Evolutionary conservation across 345 rosid species (phyloP).

Genomic region (Rhodomyrtus tomentosa): DNA sequence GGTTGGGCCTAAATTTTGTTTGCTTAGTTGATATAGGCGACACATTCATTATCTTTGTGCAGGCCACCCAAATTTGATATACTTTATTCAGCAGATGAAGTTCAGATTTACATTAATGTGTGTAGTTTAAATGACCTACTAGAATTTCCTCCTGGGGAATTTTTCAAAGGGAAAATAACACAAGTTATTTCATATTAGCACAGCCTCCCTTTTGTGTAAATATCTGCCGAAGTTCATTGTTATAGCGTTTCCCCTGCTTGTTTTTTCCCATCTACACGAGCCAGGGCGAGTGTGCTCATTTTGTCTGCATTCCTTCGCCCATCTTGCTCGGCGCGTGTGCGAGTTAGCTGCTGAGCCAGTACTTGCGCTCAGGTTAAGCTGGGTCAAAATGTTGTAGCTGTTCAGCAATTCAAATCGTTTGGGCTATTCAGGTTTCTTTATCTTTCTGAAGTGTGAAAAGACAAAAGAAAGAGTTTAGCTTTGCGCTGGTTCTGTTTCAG

Average conservation of each 20-base stretch:
- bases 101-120: not conserved
- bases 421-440: not conserved
- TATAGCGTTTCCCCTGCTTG: not conserved
- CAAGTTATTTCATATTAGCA: not conserved
- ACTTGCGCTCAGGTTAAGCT: not conserved
- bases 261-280: not conserved
- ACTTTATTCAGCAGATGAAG: not conserved
- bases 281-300: not conserved
- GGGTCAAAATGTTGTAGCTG: not conserved
- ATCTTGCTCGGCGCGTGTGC: not conserved
- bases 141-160: not conserved
- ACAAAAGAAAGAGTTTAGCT: not conserved
- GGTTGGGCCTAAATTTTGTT: not conserved
- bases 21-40: not conserved
- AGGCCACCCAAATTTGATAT: not conserved
- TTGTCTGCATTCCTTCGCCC: not conserved
- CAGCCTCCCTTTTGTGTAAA: not conserved
- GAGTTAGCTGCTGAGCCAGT: not conserved
- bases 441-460: not conserved
- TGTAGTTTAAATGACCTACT: not conserved
- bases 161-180: not conserved
- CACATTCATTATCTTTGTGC: not conserved
- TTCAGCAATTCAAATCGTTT: not conserved
- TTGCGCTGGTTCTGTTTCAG: conserved; percentile 21
- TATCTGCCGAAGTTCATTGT: not conserved